phyloP scores from a whole-genome alignment of 78 protist genomes.

The Protostelium mycophagum region DNA sequence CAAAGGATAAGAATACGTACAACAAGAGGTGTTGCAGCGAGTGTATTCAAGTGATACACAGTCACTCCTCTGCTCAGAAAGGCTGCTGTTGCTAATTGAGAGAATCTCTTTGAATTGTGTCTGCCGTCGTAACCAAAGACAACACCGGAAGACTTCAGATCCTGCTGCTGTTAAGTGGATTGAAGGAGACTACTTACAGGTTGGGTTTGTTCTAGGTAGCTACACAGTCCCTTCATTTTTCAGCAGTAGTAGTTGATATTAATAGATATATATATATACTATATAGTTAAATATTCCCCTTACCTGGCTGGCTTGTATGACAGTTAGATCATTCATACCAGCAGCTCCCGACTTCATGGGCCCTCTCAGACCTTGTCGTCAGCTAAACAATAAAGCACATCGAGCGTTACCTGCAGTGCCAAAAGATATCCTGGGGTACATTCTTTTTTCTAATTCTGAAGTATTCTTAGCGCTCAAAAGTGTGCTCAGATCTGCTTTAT shows the following conservation, averaged over 20 bases:
- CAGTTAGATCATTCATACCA: constrained; percentile 89
- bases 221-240: constrained; percentile 19
- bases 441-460: constrained; percentile 29
- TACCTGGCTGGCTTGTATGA: constrained; percentile 85
- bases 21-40: constrained; percentile 87
- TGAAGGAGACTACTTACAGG: neutral
- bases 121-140: constrained; percentile 88
- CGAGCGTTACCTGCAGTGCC: constrained; percentile 62
- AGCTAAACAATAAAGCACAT: neutral
- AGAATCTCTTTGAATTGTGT: constrained; percentile 72
- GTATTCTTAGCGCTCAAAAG: no score
- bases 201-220: constrained; percentile 12
- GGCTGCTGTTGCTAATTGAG: constrained; percentile 75
- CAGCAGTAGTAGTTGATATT: constrained; percentile 2
- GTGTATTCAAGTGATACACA: constrained; percentile 48
- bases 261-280: no score
- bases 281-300: no score
- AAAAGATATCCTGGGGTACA: constrained; percentile 56
- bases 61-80: constrained; percentile 48
- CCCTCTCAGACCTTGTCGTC: constrained; percentile 82
- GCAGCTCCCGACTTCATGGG: constrained; percentile 90
- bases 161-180: neutral
- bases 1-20: constrained; percentile 15
- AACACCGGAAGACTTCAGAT: constrained; percentile 8
- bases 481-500: no score